Base-by-base conservation (phyloP, 768 basidiomycete species). In the Phaffia tasmanica region DNA sequence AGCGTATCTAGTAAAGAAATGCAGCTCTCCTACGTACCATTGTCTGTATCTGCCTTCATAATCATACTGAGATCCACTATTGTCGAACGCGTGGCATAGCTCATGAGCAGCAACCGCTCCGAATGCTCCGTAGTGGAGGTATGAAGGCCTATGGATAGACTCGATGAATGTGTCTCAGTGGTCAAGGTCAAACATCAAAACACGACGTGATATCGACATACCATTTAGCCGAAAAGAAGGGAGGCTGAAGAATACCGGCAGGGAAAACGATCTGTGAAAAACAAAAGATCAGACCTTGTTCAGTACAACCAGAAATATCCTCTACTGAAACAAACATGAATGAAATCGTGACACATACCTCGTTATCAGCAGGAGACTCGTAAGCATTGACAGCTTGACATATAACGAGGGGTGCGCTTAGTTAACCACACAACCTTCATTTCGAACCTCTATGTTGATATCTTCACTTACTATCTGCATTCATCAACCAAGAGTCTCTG, bases 41-140 rank as follows among this genome's bases (percentile, higher is more conserved):
- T 91, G 81, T 66, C 87, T 84, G 16, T 92, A 78, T 76, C 86
- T 86, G 61, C 94, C 95, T 50, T 86, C 77, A 74, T 89, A 86
- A 74, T 97, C 92, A 75, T 93, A 99, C 71, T 92, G 79, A 60
- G 88, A 81, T 9, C 92, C 93, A 62, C 88, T 82, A 60, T 89
- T 76, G 70, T 76, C 92, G 72, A 93, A 92, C 1, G 88, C 88
- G 72, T 92, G 89, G 86, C n/a, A 42, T 55, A 98, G 78, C 76
- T 99, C 94, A 74, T 99, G 94, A 0, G 89, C 83, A 27, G 91
- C 92, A 23, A 95, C 86, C 59, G 86, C 84, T 18, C 93, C 95
- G 72, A 98, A 95, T 1, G 90, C 85, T 25, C 92, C 94, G 70
- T 94, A 98, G 32, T 84, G 82, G 65, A 98, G 79, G 75, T 95